Base-by-base conservation (phyloP, 2,329 filamentous ascomycete species). In the Akanthomyces muscarius region DNA sequence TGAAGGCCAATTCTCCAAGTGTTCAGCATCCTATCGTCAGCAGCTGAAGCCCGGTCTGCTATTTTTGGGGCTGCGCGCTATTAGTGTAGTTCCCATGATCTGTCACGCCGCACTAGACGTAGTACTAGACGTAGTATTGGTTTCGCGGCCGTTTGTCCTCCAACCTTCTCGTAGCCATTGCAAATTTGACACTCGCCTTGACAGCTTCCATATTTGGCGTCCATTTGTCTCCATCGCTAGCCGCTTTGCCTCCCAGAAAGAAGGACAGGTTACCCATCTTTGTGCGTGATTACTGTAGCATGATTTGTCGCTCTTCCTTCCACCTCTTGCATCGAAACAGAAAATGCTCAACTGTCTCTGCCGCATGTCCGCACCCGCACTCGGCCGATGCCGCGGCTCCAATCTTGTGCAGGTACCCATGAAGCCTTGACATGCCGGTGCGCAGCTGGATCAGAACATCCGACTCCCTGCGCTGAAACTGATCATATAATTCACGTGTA, bases 211-310 rank as follows among this genome's bases (percentile, higher is more conserved):
- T 52, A 23, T 53, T 33, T 5, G 58, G 45, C 38, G 38, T 23
- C 58, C 47, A 61, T 10, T 53, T 25, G 2, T 23, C 33, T 16
- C 21, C 25, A 16, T 61, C 47, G 6, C 25, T 38, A n/a, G 18
- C 33, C 10, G 11, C 30, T 52, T 61, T 61, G 23, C 59, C 59
- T 53, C 48, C 59, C 2, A 51, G 57, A 23, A 50, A 60, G 45
- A 51, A 60, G 21, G 44, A 38, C 28, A 60, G 16, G 23, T 60
- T 60, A 2, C 57, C 45, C 18, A 33, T 33, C 45, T 51, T 30
- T n/a, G 28, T 51, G 30, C n/a, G 25, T 1, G 33, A 16, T 28
- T 25, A 60, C n/a, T 60, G n/a, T 38, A 23, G 33, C n/a, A 60
- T 38, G 11, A 25, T 41, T 25, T 23, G 8, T 21, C 36, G 5